Percentiles rank a stretch among this genome's conserved stretches.
Evolutionary conservation across 2,329 filamentous ascomycete species (phyloP).

Genomic region (Aspergillus sp.): DNA sequence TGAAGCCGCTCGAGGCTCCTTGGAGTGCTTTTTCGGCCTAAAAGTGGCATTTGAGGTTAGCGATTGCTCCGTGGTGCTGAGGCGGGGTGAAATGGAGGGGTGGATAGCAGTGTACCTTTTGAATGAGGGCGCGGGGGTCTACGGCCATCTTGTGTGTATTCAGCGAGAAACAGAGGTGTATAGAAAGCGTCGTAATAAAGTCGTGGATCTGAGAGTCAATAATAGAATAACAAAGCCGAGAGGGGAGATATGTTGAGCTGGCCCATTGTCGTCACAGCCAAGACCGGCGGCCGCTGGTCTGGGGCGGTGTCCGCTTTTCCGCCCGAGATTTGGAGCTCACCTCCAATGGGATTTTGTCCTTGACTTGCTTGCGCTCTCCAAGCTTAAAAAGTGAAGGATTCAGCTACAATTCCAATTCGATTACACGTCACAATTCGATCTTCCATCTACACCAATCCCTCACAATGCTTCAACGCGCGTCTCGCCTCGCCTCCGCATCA

Average conservation of each 20-base stretch:
- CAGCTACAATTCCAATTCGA: not conserved
- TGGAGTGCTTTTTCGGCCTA: slow-evolving; percentile 86
- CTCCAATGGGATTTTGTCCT: not conserved
- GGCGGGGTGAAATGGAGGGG: slow-evolving; percentile 19
- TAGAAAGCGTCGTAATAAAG: not conserved
- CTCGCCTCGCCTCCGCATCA: slow-evolving; percentile 23
- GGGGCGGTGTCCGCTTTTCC: not conserved
- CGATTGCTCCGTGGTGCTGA: slow-evolving; percentile 29
- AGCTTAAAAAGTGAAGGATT: not conserved
- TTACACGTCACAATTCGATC: not conserved
- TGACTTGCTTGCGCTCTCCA: not conserved
- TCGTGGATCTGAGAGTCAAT: not conserved
- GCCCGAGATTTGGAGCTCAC: not conserved
- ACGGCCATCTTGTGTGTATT: slow-evolving; percentile 65
- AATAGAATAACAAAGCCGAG: not conserved
- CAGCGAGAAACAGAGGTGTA: not conserved
- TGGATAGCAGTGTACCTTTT: slow-evolving; percentile 63
- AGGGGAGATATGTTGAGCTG: not conserved
- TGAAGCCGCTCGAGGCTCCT: slow-evolving; percentile 79
- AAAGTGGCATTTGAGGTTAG: slow-evolving; percentile 31
- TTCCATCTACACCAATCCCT: not conserved
- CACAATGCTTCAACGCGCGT: slow-evolving; percentile 22
- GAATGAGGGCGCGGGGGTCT: slow-evolving; percentile 76
- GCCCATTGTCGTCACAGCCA: slow-evolving; percentile 11
- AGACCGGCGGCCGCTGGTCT: not conserved